Percentiles rank a stretch among this genome's conserved stretches.
phyloP scores from a whole-genome alignment of 2,329 filamentous ascomycete species.

The Xylogone sp. region DNA sequence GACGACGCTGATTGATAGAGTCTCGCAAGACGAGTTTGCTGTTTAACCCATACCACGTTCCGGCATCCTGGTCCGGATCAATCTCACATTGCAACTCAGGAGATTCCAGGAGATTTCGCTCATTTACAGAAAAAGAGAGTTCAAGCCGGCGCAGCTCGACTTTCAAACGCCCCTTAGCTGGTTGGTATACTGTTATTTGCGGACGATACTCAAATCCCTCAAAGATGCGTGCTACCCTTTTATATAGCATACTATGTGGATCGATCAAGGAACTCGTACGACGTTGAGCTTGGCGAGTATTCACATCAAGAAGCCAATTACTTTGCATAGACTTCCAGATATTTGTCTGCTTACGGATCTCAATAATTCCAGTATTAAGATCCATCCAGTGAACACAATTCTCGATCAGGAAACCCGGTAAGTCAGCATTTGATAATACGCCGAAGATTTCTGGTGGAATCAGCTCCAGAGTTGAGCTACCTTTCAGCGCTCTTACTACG shows the following conservation, averaged over 20 bases:
- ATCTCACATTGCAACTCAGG: slow-evolving; percentile 47
- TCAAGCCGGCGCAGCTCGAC: slow-evolving; percentile 51
- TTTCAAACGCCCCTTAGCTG: slow-evolving; percentile 25
- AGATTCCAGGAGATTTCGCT: slow-evolving; percentile 37
- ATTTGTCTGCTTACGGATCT: slow-evolving; percentile 45
- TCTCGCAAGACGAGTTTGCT: slow-evolving; percentile 55
- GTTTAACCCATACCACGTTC: slow-evolving; percentile 55
- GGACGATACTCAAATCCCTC: slow-evolving; percentile 41
- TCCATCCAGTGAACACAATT: slow-evolving; percentile 58
- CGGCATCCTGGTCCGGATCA: slow-evolving; percentile 53
- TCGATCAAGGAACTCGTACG: slow-evolving; percentile 39
- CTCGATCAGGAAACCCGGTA: slow-evolving; percentile 47
- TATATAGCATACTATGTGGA: slow-evolving; percentile 38
- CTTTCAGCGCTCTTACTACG: slow-evolving; percentile 38
- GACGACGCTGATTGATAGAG: slow-evolving; percentile 31
- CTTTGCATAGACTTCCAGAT: slow-evolving; percentile 34
- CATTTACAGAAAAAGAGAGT: slow-evolving; percentile 49
- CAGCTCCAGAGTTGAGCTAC: slow-evolving; percentile 26
- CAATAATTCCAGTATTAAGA: slow-evolving; percentile 38
- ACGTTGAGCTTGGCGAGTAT: slow-evolving; percentile 22
- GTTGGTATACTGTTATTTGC: slow-evolving; percentile 44
- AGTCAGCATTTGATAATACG: slow-evolving; percentile 32
- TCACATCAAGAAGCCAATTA: slow-evolving; percentile 38
- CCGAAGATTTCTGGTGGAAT: slow-evolving; percentile 31
- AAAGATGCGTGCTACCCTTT: slow-evolving; percentile 41